These are phyloP conservation scores for Celoporthe dispersa DNA, from an alignment of 2,329 filamentous ascomycete species.

Conservation along the genomic window DNA sequence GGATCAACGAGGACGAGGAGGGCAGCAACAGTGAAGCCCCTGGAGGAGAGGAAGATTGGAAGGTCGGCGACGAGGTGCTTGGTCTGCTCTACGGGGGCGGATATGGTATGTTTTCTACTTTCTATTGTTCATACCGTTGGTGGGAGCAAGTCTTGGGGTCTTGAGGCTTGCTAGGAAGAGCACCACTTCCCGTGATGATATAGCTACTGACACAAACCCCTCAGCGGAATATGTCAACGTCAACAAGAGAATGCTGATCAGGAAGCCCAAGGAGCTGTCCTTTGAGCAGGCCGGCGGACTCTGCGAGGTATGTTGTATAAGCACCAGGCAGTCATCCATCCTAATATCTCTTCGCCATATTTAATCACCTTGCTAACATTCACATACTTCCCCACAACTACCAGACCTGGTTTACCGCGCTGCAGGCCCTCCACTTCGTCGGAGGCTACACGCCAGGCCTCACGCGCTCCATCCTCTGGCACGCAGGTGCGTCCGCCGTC, in stretches of 20 bases:
- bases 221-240: slow-evolving; percentile 7
- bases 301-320: neutral
- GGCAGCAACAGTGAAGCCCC: neutral
- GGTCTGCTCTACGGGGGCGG: slow-evolving; percentile 6
- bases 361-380: neutral
- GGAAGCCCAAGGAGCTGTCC: slow-evolving; percentile 6
- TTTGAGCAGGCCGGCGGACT: neutral
- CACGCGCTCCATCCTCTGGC: slow-evolving; percentile 9
- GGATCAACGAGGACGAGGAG: neutral
- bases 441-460: neutral
- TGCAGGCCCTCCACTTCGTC: slow-evolving; percentile 8
- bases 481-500: slow-evolving; percentile 13
- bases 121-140: no score
- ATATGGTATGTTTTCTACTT: neutral
- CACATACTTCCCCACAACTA: no score
- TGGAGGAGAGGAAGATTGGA: neutral
- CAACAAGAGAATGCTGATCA: slow-evolving; percentile 8
- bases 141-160: neutral
- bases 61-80: slow-evolving; percentile 5
- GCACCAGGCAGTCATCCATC: no score
- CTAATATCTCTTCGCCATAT: no score
- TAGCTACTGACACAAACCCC: neutral
- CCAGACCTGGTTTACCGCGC: slow-evolving; percentile 8
- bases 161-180: neutral
- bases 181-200: neutral